Evolutionary conservation across 1,284 basidiomycete genomes (phyloP).

Genomic region (Moesziomyces sp.): DNA sequence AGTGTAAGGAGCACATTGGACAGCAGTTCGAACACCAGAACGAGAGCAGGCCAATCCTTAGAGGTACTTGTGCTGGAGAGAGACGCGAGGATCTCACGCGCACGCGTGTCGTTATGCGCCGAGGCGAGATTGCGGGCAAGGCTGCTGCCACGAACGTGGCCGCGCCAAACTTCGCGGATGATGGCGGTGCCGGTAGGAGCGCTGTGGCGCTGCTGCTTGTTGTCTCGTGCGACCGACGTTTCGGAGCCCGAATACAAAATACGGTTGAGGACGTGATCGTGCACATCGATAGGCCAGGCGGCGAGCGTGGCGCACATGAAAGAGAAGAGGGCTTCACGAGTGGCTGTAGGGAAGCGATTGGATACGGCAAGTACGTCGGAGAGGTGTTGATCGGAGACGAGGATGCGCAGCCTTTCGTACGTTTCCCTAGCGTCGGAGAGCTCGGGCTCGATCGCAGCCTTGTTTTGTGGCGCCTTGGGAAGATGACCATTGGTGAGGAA

Average conservation of each 20-base stretch:
- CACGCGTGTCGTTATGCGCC: slow-evolving; percentile 24
- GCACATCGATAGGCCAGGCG: slow-evolving; percentile 51
- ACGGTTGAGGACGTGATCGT: slow-evolving; percentile 48
- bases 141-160: slow-evolving; percentile 54
- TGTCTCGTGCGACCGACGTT: neutral
- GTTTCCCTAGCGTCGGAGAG: slow-evolving; percentile 30
- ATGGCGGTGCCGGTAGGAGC: slow-evolving; percentile 42
- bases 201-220: slow-evolving; percentile 12
- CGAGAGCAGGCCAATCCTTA: slow-evolving; percentile 72
- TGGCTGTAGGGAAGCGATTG: slow-evolving; percentile 49
- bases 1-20: slow-evolving; percentile 86
- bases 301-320: slow-evolving; percentile 58
- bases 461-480: neutral
- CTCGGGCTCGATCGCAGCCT: neutral
- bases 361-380: slow-evolving; percentile 50
- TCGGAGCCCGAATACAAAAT: slow-evolving; percentile 31
- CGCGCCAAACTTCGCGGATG: slow-evolving; percentile 65
- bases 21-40: slow-evolving; percentile 86
- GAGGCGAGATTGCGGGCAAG: slow-evolving; percentile 49
- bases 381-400: slow-evolving; percentile 56
- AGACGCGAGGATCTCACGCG: slow-evolving; percentile 30
- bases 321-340: slow-evolving; percentile 54
- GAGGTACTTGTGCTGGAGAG: slow-evolving; percentile 9
- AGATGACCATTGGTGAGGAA: neutral
- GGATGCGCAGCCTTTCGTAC: slow-evolving; percentile 40